These are phyloP conservation scores for Curvularia verruculosa DNA, from an alignment of 2,329 filamentous ascomycete genomes.

Conservation along the genomic window DNA sequence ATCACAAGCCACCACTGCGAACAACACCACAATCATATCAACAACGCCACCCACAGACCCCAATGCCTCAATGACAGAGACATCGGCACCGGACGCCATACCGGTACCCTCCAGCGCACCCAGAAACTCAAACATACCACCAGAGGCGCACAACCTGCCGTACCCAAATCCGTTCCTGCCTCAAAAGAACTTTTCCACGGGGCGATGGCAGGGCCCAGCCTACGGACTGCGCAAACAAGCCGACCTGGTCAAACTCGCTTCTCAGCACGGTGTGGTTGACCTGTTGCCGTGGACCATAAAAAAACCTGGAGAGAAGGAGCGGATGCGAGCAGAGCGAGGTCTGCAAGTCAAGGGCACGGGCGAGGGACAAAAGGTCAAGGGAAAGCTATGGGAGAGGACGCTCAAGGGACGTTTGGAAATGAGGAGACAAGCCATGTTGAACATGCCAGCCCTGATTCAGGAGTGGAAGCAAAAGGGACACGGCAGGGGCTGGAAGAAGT, in stretches of 20 bases:
- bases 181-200: constrained; percentile 77
- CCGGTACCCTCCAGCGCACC: constrained; percentile 18
- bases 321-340: constrained; percentile 76
- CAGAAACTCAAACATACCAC: constrained; percentile 19
- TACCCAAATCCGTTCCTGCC: constrained; percentile 81
- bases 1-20: constrained; percentile 16
- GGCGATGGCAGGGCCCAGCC: constrained; percentile 81
- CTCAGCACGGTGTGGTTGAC: constrained; percentile 78
- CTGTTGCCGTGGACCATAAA: constrained; percentile 79
- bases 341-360: constrained; percentile 90
- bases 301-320: constrained; percentile 72
- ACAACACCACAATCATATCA: constrained; percentile 20
- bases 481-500: constrained; percentile 76
- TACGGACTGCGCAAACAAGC: constrained; percentile 88
- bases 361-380: constrained; percentile 91
- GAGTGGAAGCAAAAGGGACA: constrained; percentile 85
- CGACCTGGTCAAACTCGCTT: constrained; percentile 85
- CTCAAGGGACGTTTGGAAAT: constrained; percentile 83
- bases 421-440: constrained; percentile 88
- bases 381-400: constrained; percentile 88
- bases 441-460: constrained; percentile 90
- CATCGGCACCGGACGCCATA: constrained; percentile 37
- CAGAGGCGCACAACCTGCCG: constrained; percentile 52
- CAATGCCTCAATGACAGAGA: constrained; percentile 48
- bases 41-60: constrained; percentile 42